Conservation (phyloP, 257 asterid species). For the Henckelia pumila region DNA sequence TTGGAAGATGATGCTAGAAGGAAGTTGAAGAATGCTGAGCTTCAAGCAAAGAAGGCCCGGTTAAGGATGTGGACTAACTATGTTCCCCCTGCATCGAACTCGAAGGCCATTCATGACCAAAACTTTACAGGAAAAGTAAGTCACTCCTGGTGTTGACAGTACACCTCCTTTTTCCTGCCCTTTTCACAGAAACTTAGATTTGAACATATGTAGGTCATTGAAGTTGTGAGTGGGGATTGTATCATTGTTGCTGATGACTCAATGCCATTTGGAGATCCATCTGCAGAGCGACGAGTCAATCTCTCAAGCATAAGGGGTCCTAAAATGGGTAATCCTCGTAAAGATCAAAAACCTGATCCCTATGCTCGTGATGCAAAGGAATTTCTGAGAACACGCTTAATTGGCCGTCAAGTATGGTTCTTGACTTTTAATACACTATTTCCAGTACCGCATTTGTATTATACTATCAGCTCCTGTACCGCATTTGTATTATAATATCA, state of each 20-base stretch:
- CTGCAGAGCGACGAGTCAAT: constrained; percentile 91
- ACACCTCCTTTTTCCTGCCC: constrained; percentile 2
- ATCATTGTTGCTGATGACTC: constrained; percentile 87
- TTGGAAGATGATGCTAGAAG: constrained; percentile 76
- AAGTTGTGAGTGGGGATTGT: constrained; percentile 91
- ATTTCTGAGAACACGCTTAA: constrained; percentile 80
- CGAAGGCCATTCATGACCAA: constrained; percentile 95
- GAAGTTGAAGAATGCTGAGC: constrained; percentile 76
- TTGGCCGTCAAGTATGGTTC: constrained; percentile 75
- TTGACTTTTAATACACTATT: constrained; percentile 14
- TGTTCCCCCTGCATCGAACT: constrained; percentile 77
- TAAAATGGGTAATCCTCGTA: constrained; percentile 93
- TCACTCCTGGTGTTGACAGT: constrained; percentile 12
- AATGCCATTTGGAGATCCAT: constrained; percentile 84
- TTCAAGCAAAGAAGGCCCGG: constrained; percentile 80
- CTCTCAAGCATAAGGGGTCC: constrained; percentile 96
- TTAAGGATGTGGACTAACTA: constrained; percentile 83
- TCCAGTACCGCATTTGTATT: constrained; percentile 4
- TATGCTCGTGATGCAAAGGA: constrained; percentile 98
- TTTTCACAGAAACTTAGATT: constrained; percentile 16
- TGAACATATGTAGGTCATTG: constrained; percentile 66
- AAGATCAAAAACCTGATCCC: constrained; percentile 90
- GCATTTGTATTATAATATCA: constrained; percentile 17
- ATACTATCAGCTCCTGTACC: constrained; percentile 20
- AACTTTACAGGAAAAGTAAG: constrained; percentile 88